Base-by-base conservation (phyloP, 225 moss, liverwort and hornwort genomes). In the Straminergon stramineum region DNA sequence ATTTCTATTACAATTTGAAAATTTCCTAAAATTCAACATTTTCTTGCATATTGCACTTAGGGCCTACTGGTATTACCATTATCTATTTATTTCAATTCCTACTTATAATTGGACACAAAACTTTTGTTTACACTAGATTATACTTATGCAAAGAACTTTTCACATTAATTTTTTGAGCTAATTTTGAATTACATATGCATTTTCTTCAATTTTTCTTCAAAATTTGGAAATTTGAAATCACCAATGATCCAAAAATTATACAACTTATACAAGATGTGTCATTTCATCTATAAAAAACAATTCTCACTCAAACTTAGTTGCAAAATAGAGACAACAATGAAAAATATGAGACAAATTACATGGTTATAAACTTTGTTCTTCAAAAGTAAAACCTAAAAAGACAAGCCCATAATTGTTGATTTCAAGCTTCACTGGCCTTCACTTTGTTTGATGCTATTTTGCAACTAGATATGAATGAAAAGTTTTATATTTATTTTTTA, bases 331-430 rank as follows among this genome's bases (percentile, higher is more conserved):
- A 5, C 32, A 52, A 76, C 21, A 52, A 52, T 34, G 8, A 7
- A 7, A 26, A 30, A 30, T 4, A 18, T 75, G 1, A 31, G 0
- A 11, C 0, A 11, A 0, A 18, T 30, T 7, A 48, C 0, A 45
- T 18, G 1, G 1, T 18, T 75, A 19, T 48, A 7, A 0, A 6
- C 7, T 75, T 45, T 2, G 2, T 17, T 16, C 6, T 75, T 75
- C 3, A 0, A 30, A 1, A 0, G 17, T 17, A 15, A 41, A 69
- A 0, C 8, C 0, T 39, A 1, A 2, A 70, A 70, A 6, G 5
- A 35, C 0, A 5, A 6, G 66, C 18, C 3, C 4, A 66, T 11
- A 3, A 67, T 3, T 1, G 20, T 1, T 67, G 1, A 70, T 45
- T 45, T 74, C 10, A 74, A 45, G 10, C 28, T 13, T 71, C 3